These are phyloP conservation scores for Cercospora janseana DNA, from an alignment of 2,329 filamentous ascomycete species.

Conservation along the genomic window DNA sequence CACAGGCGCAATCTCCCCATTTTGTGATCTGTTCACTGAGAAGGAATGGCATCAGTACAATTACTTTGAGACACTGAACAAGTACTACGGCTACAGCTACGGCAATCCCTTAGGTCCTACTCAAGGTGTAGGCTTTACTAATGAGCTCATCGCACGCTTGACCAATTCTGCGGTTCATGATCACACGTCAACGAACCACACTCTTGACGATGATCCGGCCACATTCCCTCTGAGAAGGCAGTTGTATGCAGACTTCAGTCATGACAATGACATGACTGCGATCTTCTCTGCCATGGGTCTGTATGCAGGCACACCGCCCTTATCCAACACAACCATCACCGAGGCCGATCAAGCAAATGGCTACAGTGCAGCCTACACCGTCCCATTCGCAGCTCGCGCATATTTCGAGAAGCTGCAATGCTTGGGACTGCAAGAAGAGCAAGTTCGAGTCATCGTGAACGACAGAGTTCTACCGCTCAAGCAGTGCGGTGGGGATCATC, in stretches of 20 bases:
- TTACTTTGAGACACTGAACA: conserved; percentile 75
- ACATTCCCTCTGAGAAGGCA: conserved; percentile 70
- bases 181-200: conserved; percentile 72
- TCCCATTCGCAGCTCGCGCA: conserved; percentile 76
- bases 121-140: conserved; percentile 82
- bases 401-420: conserved; percentile 89
- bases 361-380: conserved; percentile 73
- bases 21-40: conserved; percentile 72
- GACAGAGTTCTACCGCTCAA: conserved; percentile 73
- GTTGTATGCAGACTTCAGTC: conserved; percentile 86
- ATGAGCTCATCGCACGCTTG: conserved; percentile 80
- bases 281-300: conserved; percentile 75
- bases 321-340: conserved; percentile 48
- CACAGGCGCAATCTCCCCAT: conserved; percentile 59
- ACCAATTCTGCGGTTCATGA: conserved; percentile 68
- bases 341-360: conserved; percentile 58
- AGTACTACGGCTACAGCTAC: conserved; percentile 78
- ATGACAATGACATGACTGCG: conserved; percentile 82
- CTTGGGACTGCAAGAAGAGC: conserved; percentile 57
- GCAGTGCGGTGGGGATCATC: conserved; percentile 66
- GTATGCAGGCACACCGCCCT: conserved; percentile 63
- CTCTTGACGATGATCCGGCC: conserved; percentile 63
- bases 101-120: conserved; percentile 78
- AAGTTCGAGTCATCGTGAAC: conserved; percentile 78
- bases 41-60: conserved; percentile 81